Base-by-base conservation (phyloP, 192 early-diverging fungal species). In the Coemansia sp. region DNA sequence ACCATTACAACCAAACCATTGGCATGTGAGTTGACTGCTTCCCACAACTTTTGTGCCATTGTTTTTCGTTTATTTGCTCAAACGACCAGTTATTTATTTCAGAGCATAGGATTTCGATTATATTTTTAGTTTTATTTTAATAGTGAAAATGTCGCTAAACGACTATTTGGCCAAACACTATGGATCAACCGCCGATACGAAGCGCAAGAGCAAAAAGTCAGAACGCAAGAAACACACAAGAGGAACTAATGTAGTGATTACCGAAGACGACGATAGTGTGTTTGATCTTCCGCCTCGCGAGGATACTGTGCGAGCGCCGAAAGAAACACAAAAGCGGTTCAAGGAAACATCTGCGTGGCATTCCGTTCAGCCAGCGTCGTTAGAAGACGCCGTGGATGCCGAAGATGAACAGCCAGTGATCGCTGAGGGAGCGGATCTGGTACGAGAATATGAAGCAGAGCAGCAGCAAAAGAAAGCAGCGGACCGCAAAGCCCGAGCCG, bases 101-200 rank as follows among this genome's bases (percentile, higher is more conserved):
- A 14, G 7, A 54, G 52, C 52, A 32, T 32, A 7, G 32, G 0
- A 7, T 32, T 32, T 32, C 32, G 32, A 12, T 45, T 45, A 45
- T 45, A 45, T 45, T 45, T 45, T 45, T 45, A 45, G 43, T 19
- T 32, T 32, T 32, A 32, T 32, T 32, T 32, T 32, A 32, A 32
- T 32, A 32, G 32, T 32, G 32, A 8, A 27, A 2, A 58, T 54
- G 77, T 56, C 68, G 24, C 63, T 80, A 7, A 25, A 75, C 29
- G 73, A 75, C 55, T 81, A 81, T 47, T 38, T 81, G 39, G 78
- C 68, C 19, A 81, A 81, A 29, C 61, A 81, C 69, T 81, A 81
- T 56, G 78, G 78, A 15, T 21, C 68, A 1, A 32, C 53, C 1
- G 21, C 72, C 11, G 57, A 67, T 5, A 65, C 53, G 7, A 49